Evolutionary conservation across 1,284 basidiomycete genomes (phyloP).

Genomic region (Schizophyllum amplum): DNA sequence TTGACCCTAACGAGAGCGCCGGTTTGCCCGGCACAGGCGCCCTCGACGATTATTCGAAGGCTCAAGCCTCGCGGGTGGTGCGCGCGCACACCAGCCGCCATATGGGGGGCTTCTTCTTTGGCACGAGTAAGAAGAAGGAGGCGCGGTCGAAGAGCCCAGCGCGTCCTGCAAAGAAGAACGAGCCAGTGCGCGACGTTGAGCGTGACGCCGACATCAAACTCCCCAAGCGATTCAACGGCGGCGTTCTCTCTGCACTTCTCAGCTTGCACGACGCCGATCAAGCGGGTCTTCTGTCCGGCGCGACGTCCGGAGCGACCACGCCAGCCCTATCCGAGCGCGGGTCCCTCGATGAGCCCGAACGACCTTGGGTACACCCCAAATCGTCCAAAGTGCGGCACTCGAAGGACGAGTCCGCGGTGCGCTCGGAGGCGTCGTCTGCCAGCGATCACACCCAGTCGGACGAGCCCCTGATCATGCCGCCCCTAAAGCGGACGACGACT

Average conservation of each 20-base stretch:
- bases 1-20: constrained; percentile 32
- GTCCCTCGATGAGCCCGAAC: background rate
- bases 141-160: background rate
- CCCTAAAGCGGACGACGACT: background rate
- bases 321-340: background rate
- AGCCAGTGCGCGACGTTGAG: constrained; percentile 4
- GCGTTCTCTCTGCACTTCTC: constrained; percentile 45
- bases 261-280: constrained; percentile 40
- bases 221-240: constrained; percentile 22
- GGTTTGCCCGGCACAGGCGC: constrained; percentile 30
- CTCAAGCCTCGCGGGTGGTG: constrained; percentile 23
- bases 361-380: background rate
- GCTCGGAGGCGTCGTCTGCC: background rate
- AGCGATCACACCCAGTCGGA: background rate
- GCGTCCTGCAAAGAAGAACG: constrained; percentile 4
- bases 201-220: constrained; percentile 22
- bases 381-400: background rate
- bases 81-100: constrained; percentile 17
- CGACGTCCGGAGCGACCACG: constrained; percentile 19
- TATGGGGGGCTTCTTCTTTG: constrained; percentile 7
- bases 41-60: constrained; percentile 15
- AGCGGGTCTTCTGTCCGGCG: constrained; percentile 16
- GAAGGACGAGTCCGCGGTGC: background rate
- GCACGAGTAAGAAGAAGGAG: constrained; percentile 2
- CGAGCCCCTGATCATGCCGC: constrained; percentile 1